These are phyloP conservation scores for Dimargaris xerosporica DNA, from an alignment of 192 early-diverging fungal genomes.

Conservation along the genomic window DNA sequence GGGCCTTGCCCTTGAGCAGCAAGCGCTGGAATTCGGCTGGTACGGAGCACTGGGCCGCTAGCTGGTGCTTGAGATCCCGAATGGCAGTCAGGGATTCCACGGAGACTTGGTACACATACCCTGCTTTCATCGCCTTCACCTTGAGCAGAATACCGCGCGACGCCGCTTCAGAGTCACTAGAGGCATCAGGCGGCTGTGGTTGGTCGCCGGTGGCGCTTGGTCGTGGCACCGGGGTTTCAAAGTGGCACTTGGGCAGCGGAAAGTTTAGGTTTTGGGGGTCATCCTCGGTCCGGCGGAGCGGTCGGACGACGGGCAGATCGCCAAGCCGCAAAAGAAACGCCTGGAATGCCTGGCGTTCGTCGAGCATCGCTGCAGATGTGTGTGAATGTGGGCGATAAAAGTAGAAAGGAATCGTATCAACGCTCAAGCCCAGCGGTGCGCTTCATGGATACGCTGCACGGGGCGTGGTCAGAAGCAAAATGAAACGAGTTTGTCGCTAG, in stretches of 20 bases:
- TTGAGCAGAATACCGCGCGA: constrained; percentile 14
- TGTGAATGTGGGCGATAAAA: neutral
- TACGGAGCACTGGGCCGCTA: constrained; percentile 19
- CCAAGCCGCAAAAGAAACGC: constrained; percentile 1
- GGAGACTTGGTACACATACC: constrained; percentile 19
- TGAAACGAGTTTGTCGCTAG: too few species aligned
- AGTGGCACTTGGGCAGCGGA: neutral
- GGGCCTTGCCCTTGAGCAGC: constrained; percentile 40
- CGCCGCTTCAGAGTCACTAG: neutral
- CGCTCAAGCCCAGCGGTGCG: too few species aligned
- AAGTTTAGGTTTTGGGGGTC: neutral
- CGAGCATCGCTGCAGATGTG: neutral
- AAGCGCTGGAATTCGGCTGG: constrained; percentile 28
- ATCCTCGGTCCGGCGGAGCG: neutral
- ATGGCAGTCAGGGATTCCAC: constrained; percentile 25
- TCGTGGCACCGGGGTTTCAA: neutral
- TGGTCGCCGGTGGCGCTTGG: neutral
- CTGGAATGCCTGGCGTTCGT: neutral
- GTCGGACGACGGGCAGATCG: neutral
- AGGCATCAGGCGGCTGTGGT: neutral
- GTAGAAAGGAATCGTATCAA: too few species aligned
- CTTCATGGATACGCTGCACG: too few species aligned
- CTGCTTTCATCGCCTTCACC: constrained; percentile 24
- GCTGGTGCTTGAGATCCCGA: constrained; percentile 21
- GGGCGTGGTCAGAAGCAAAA: too few species aligned